Conservation (phyloP, 2,329 filamentous ascomycete genomes). For the Pseudogymnoascus sp. region DNA sequence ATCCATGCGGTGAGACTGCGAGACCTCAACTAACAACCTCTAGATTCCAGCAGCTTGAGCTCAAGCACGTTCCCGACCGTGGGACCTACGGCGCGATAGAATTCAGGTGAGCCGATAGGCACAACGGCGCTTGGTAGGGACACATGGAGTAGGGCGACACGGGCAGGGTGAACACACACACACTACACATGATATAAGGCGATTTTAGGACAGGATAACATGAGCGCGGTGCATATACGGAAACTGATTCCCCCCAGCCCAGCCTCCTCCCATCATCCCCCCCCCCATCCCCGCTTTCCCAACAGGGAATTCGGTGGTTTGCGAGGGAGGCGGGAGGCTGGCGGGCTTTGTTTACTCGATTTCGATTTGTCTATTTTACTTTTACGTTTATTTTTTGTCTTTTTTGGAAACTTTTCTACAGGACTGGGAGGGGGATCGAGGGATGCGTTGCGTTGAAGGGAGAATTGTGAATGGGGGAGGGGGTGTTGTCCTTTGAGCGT, state of each 20-base stretch:
- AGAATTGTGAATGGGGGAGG: not conserved
- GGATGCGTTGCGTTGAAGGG: not conserved
- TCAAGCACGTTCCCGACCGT: conserved; percentile 78
- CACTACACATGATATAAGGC: not conserved
- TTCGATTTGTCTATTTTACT: conserved; percentile 5
- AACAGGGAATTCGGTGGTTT: not conserved
- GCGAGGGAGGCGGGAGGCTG: not conserved
- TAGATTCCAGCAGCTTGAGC: conserved; percentile 86
- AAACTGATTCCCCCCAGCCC: conserved; percentile 3
- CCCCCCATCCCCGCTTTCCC: not conserved
- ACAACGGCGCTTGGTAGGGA: not conserved
- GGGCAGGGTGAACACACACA: not conserved
- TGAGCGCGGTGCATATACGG: conserved; percentile 5
- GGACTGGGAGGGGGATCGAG: not conserved
- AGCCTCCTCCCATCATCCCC: not conserved
- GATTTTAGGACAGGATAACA: not conserved
- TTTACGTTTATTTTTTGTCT: not conserved
- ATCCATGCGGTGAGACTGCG: no score
- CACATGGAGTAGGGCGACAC: conserved; percentile 1
- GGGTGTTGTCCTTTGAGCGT: not conserved
- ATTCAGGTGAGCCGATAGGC: conserved; percentile 56
- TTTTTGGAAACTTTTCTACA: not conserved
- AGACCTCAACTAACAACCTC: conserved; percentile 13
- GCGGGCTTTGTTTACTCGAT: conserved; percentile 2
- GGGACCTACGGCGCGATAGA: conserved; percentile 83